Percentiles rank a stretch among this genome's conserved stretches.
Conservation (phyloP, 2,329 filamentous ascomycete species). For the Aureobasidium zeae region DNA sequence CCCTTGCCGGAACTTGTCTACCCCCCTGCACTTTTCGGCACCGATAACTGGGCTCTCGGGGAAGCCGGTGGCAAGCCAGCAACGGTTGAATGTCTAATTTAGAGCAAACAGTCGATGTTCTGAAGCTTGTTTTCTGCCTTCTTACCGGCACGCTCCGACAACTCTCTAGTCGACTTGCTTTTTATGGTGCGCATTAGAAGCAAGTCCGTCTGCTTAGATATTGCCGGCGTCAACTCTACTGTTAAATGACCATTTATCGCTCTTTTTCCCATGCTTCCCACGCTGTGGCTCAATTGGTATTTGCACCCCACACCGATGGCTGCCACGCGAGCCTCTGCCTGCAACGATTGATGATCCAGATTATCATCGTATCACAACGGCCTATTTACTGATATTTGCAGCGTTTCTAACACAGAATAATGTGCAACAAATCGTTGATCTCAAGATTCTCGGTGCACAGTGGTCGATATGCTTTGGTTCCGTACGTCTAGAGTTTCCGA, state of each 20-base stretch:
- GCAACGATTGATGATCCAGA: background rate
- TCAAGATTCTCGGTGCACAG: too few relatives aligned
- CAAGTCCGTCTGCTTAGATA: background rate
- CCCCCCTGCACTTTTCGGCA: background rate
- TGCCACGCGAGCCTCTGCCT: slow-evolving; percentile 10
- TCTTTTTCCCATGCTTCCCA: background rate
- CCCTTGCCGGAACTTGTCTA: slow-evolving; percentile 8
- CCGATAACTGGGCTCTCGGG: background rate
- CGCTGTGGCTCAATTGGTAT: slow-evolving; percentile 1
- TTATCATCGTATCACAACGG: too few relatives aligned
- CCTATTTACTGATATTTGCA: too few relatives aligned
- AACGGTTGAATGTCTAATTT: slow-evolving; percentile 5
- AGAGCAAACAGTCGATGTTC: slow-evolving; percentile 2
- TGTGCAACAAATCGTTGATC: background rate
- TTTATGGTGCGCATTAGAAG: slow-evolving; percentile 1
- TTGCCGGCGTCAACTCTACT: slow-evolving; percentile 7
- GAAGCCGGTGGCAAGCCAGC: slow-evolving; percentile 8
- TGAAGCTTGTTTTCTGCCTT: slow-evolving; percentile 8
- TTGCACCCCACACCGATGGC: slow-evolving; percentile 12
- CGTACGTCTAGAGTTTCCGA: background rate
- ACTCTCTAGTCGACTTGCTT: background rate
- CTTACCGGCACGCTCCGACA: slow-evolving; percentile 5
- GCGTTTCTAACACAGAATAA: too few relatives aligned
- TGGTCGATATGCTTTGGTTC: too few relatives aligned
- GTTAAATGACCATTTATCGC: background rate